Evolutionary conservation across 208 protist species (phyloP), one percentile per base, ranked within the genome.

Genomic region (Crithidia expoeki): DNA sequence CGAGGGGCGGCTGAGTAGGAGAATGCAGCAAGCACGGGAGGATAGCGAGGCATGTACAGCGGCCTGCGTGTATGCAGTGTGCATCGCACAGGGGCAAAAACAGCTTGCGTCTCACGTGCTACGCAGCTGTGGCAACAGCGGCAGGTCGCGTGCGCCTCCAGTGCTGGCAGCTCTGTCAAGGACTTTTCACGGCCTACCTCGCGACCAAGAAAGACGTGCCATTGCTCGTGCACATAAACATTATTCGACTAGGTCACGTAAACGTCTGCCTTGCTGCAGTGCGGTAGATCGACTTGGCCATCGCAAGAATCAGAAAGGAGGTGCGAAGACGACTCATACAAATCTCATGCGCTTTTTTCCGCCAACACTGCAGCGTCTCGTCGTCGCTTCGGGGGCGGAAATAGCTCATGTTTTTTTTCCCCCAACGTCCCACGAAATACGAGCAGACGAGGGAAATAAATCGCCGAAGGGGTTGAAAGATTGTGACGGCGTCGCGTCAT

Each of bases 21-120:
- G 36, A 1, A 7, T 25, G 7, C 42, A 17, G 3, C 44, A 19
- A 12, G 44, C 40, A 28, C 7, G 16, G 2, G 19, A 23, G 11
- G 19, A 42, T 16, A 56, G 61, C 23, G 47, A 57, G 10, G 47
- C 27, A 4, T 57, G 38, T 33, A 67, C 61, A 0, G 17, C 51
- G 1, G 49, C 49, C 1, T 67, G 61, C 12, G 46, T 67, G 33
- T 42, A 16, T 7, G 61, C 47, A 0, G 61, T 67, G 47, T 67
- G 61, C 34, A 2, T 32, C 14, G 47, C 47, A 17, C 21, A 46
- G 4, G 34, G 23, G 3, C 42, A 67, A 32, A 9, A 11, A 5
- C 33, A 57, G 23, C 34, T 67, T 0, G 61, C 61, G 21, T 19
- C 30, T 1, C 46, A 57, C 30, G 28, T 67, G 16, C 14, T 42